Conservation (phyloP, 202 grass and related monocot genomes). For the Setaria italica region DNA sequence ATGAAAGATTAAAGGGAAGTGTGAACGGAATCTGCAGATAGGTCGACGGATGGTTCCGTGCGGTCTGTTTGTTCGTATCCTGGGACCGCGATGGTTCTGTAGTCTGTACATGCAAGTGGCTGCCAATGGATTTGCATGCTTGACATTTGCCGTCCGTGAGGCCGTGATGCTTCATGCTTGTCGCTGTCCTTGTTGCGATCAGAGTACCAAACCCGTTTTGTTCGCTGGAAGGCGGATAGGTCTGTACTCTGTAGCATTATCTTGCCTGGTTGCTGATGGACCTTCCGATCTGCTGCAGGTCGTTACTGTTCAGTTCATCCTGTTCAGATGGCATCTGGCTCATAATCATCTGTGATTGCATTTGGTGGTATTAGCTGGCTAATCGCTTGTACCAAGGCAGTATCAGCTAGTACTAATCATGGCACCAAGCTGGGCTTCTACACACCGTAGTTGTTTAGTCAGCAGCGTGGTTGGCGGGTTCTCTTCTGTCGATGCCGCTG, state of each 20-base stretch:
- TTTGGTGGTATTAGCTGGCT: conserved; percentile 30
- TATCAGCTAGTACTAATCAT: not conserved
- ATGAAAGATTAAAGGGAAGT: not conserved
- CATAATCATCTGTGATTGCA: not conserved
- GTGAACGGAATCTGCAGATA: not conserved
- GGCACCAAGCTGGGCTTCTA: conserved; percentile 9
- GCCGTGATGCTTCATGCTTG: not conserved
- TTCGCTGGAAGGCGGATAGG: not conserved
- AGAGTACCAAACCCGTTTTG: not conserved
- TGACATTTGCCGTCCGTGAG: conserved; percentile 14
- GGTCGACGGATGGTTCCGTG: not conserved
- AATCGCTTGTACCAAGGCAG: not conserved
- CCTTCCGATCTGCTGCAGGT: not conserved
- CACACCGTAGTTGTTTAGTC: conserved; percentile 21
- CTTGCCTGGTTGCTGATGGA: not conserved
- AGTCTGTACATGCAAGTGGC: not conserved
- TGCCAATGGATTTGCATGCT: not conserved
- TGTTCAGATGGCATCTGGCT: not conserved
- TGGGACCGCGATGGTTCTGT: too few species aligned
- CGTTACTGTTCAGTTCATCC: not conserved
- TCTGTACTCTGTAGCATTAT: not conserved
- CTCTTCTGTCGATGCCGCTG: not conserved
- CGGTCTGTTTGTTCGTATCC: not conserved
- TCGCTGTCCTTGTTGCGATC: not conserved
- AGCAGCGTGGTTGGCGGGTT: not conserved